Evolutionary conservation across 768 basidiomycete species (phyloP).

Genomic region (Pleurotus djamor): DNA sequence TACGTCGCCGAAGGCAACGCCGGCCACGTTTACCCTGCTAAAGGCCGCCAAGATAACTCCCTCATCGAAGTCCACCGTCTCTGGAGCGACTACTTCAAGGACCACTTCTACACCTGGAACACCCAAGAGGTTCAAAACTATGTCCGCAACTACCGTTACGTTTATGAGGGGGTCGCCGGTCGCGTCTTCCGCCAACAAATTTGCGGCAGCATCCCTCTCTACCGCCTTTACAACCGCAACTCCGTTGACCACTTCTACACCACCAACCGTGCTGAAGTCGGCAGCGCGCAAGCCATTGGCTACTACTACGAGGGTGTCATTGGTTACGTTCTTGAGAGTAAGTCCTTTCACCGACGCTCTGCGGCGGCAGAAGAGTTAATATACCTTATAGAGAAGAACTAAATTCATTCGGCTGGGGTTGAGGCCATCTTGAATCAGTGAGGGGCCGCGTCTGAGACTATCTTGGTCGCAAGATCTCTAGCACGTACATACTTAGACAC

Average conservation of each 20-base stretch:
- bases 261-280: background rate
- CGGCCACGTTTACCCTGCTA: slow-evolving; percentile 5
- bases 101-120: slow-evolving; percentile 14
- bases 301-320: background rate
- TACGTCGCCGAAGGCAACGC: slow-evolving; percentile 1
- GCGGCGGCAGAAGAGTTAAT: no score
- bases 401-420: no score
- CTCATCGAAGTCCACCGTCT: slow-evolving; percentile 11
- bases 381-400: no score
- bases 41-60: background rate
- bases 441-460: no score
- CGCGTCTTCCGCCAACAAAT: slow-evolving; percentile 6
- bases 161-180: slow-evolving; percentile 6
- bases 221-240: background rate
- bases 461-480: no score
- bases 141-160: slow-evolving; percentile 3
- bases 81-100: slow-evolving; percentile 8
- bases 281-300: background rate
- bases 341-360: no score
- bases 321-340: background rate
- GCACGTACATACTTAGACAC: no score
- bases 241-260: slow-evolving; percentile 6
- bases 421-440: no score
- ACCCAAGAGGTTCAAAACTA: slow-evolving; percentile 3
- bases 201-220: slow-evolving; percentile 1